These are phyloP conservation scores for Penicilliopsis zonata DNA, from an alignment of 495 filamentous ascomycete genomes.

Conservation along the genomic window DNA sequence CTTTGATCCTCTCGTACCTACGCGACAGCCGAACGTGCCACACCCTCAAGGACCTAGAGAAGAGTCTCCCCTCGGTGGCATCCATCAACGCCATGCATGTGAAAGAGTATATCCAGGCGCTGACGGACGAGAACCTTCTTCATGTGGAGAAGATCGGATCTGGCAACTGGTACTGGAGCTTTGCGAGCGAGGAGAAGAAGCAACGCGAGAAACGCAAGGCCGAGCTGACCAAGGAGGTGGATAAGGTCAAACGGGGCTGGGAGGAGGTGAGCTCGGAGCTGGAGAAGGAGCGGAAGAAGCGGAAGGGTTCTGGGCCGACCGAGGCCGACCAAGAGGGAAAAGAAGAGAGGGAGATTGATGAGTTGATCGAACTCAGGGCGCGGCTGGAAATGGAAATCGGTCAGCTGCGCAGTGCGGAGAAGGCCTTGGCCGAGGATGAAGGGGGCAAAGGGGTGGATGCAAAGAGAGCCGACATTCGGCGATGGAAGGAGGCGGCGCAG, in stretches of 20 bases:
- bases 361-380: constrained; percentile 13
- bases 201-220: constrained; percentile 33
- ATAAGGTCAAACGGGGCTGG: constrained; percentile 26
- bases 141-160: constrained; percentile 70
- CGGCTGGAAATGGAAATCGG: constrained; percentile 15
- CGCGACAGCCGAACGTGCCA: constrained; percentile 51
- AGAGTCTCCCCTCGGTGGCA: constrained; percentile 51
- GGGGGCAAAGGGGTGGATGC: constrained; percentile 37
- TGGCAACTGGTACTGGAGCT: constrained; percentile 77
- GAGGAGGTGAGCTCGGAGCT: constrained; percentile 12
- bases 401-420: constrained; percentile 10
- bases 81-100: constrained; percentile 59
- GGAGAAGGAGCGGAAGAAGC: constrained; percentile 10
- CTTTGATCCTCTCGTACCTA: constrained; percentile 51
- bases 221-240: constrained; percentile 41
- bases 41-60: constrained; percentile 66
- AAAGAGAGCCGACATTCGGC: constrained; percentile 35
- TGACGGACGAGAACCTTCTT: constrained; percentile 53
- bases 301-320: constrained; percentile 7
- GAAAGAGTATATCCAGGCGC: constrained; percentile 54
- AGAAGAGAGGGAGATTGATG: constrained; percentile 11
- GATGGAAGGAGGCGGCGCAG: constrained; percentile 33
- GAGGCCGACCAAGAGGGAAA: constrained; percentile 4
- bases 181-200: constrained; percentile 50
- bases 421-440: constrained; percentile 25